Base-by-base conservation (phyloP, 345 rosid genomes). In the Citrus trifoliata region DNA sequence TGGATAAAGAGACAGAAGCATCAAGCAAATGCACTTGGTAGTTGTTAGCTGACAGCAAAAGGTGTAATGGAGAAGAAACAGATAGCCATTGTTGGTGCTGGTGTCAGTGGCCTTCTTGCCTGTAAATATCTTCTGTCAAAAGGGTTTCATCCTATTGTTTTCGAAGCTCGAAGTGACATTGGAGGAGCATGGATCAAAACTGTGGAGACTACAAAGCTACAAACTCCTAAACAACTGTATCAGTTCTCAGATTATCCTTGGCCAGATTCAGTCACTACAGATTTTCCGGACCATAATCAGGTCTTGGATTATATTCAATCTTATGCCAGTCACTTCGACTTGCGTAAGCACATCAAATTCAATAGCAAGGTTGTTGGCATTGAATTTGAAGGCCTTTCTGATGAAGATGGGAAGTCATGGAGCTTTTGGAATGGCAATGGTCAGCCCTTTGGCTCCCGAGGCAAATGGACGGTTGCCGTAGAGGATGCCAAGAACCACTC, bases 241-340 rank as follows among this genome's bases (percentile, higher is more conserved):
- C 82, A 66, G 77, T 85, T 83, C 83, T 84, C 90, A 4, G 90
- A 88, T 83, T 84, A 81, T 71, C 87, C 88, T 2, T 88, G 89
- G 91, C 91, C 91, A 0, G 46, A 71, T 61, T 82, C 86, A 1
- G 83, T 86, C 59, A 10, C 77, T 19, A 70, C 70, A 5, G 60
- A 67, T 0, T 86, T 84, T 56, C 89, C 89, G 0, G 2, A 4
- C 78, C 86, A 78, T 0, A 5, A 76, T 51, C 83, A 81, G 33
- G 86, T 84, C 18, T 58, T 83, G 4, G 82, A 76, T 24, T 88
- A 88, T 35, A 10, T 88, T 35, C 73, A 81, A 30, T 81, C 83
- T 0, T 88, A 88, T 37, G 87, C 88, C 0, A 1, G n/a, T 21
- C 85, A 60, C 64, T 86, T 84, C 70, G 81, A 81, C 70, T 70